Evolutionary conservation across 257 asterid genomes (phyloP).

Genomic region (Lantana camara): DNA sequence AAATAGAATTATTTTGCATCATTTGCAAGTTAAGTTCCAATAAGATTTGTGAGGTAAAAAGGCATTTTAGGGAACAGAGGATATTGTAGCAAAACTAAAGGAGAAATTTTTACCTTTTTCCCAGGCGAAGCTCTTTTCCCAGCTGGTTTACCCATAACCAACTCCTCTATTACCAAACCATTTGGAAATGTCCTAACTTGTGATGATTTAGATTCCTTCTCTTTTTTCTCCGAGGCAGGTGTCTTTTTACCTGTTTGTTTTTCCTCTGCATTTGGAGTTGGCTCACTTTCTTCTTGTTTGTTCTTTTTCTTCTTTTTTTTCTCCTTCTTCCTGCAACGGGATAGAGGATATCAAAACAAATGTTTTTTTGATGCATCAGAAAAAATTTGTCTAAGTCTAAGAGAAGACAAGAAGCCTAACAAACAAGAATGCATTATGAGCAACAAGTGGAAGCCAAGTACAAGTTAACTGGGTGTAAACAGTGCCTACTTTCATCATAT

Average conservation of each 20-base stretch:
- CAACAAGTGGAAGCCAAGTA: slow-evolving; percentile 4
- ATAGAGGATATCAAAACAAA: slow-evolving; percentile 2
- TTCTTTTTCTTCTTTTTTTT: slow-evolving; percentile 68
- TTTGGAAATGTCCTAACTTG: slow-evolving; percentile 78
- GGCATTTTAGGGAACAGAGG: background rate
- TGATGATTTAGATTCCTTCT: slow-evolving; percentile 49
- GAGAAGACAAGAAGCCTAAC: background rate
- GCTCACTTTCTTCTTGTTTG: slow-evolving; percentile 45
- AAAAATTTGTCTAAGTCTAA: background rate
- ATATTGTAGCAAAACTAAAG: background rate
- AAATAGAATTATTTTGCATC: background rate
- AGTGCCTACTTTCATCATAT: background rate
- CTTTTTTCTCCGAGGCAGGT: slow-evolving; percentile 40
- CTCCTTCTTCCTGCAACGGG: slow-evolving; percentile 46
- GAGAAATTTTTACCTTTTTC: slow-evolving; percentile 54
- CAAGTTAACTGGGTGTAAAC: slow-evolving; percentile 3
- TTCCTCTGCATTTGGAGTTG: slow-evolving; percentile 38
- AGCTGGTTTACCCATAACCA: slow-evolving; percentile 90
- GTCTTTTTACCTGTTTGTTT: slow-evolving; percentile 32
- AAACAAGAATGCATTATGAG: background rate
- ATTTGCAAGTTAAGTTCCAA: background rate
- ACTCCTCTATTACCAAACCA: slow-evolving; percentile 83
- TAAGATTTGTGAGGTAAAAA: background rate
- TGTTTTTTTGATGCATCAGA: slow-evolving; percentile 15
- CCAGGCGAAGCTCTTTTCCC: slow-evolving; percentile 86